Evolutionary conservation across 129 eudicot genomes (phyloP), one percentile per base, ranked within the genome.

Genomic region (Artemisia annua): DNA sequence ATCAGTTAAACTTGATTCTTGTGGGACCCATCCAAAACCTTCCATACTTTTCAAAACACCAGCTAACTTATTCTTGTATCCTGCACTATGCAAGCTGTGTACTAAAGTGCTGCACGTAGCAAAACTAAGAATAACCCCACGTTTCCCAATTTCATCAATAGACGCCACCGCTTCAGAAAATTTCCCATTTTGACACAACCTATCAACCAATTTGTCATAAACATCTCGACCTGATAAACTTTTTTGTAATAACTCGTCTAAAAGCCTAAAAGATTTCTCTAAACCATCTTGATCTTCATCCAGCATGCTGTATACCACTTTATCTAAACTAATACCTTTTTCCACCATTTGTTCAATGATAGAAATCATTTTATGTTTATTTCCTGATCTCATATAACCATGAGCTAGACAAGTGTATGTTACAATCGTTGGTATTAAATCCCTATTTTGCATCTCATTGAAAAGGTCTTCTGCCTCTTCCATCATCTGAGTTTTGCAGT

Each of bases 321-420:
- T 88, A 85, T 92, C 96, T 49, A 86, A 89, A 83, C 85, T 85
- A 16, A 89, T 76, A 20, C 95, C 98, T 83, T 80, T 87, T 35
- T 65, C 79, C 79, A 85, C 80, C 84, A 89, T 68, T 49, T 92
- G 87, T 63, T 89, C 87, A 71, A 87, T 85, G 12, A 87, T 79
- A 2, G 87, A 72, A 82, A 85, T 62, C 96, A 89, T 85, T 82
- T 87, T 86, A 4, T 71, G 50, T 52, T 74, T 82, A 67, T 87
- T 84, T 63, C 88, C 89, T 1, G 81, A 52, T 75, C 67, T 85
- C 67, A 78, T 67, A 67, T 89, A 89, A 48, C 98, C 98, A 35
- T 79, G 79, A 75, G 89, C 81, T 66, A 92, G 87, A 5, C 90
- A 78, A 26, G 98, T 82, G 85, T 92, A 92, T 24, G 98, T 92